Conservation (phyloP, 2,329 filamentous ascomycete species). For the Neofusicoccum ribis region DNA sequence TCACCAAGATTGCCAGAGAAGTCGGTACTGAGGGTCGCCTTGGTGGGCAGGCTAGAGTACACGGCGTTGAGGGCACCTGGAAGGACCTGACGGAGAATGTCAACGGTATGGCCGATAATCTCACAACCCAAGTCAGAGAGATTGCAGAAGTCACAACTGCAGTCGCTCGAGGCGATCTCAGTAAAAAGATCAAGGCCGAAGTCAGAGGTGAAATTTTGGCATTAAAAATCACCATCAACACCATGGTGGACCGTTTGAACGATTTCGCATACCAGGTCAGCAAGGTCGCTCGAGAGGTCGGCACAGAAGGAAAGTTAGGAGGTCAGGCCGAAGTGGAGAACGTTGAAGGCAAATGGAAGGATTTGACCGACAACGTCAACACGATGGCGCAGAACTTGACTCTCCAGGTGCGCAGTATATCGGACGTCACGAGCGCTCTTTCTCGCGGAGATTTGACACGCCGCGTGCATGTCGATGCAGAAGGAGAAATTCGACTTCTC, state of each 20-base stretch:
- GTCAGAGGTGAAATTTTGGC: conserved; percentile 54
- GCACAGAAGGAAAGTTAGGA: conserved; percentile 64
- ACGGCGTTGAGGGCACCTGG: conserved; percentile 56
- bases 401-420: conserved; percentile 80
- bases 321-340: conserved; percentile 65
- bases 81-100: conserved; percentile 57
- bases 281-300: conserved; percentile 65
- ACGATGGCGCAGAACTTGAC: conserved; percentile 67
- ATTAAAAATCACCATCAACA: conserved; percentile 82
- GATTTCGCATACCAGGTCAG: conserved; percentile 66
- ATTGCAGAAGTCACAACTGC: conserved; percentile 56
- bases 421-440: conserved; percentile 90
- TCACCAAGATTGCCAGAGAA: conserved; percentile 54
- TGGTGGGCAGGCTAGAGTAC: conserved; percentile 54
- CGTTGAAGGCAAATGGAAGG: conserved; percentile 67
- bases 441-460: conserved; percentile 94
- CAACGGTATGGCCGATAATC: conserved; percentile 55
- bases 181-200: conserved; percentile 54
- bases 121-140: conserved; percentile 54
- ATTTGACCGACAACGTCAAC: conserved; percentile 67
- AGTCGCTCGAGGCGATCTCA: conserved; percentile 53
- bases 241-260: conserved; percentile 65
- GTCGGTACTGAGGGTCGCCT: conserved; percentile 54
- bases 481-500: conserved; percentile 88
- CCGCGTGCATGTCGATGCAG: conserved; percentile 92